These are phyloP conservation scores for Hypoxylon sp. DNA, from an alignment of 2,329 filamentous ascomycete genomes.

Conservation along the genomic window DNA sequence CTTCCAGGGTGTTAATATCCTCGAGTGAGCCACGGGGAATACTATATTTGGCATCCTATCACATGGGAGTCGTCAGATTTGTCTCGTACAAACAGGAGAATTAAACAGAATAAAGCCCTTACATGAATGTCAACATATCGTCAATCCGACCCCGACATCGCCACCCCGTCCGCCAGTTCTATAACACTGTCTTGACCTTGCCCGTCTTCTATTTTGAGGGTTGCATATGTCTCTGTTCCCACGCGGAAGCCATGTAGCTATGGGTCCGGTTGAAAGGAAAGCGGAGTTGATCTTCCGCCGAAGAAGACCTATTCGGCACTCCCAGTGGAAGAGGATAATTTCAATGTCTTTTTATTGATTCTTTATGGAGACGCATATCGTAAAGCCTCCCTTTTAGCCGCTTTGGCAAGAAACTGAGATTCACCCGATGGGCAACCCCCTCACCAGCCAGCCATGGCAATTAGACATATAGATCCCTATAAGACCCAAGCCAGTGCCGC, in stretches of 20 bases:
- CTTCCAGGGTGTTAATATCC: constrained; percentile 7
- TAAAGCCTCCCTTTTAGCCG: constrained; percentile 25
- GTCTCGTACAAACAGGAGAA: not conserved
- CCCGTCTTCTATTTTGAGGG: not conserved
- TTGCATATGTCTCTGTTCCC: constrained; percentile 21
- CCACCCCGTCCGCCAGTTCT: constrained; percentile 7
- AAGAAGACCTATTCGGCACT: constrained; percentile 4
- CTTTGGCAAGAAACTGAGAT: constrained; percentile 2
- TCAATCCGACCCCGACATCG: constrained; percentile 2
- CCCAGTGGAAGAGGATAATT: constrained; percentile 2
- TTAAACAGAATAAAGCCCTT: constrained; percentile 1
- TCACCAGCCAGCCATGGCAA: not conserved
- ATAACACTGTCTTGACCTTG: not conserved
- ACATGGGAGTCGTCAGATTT: constrained; percentile 12
- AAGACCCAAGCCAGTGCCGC: constrained; percentile 4
- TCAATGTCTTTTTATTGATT: constrained; percentile 12
- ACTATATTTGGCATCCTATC: constrained; percentile 18
- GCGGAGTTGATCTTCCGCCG: constrained; percentile 25
- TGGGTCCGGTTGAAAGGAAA: constrained; percentile 29
- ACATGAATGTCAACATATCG: constrained; percentile 9
- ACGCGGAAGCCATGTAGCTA: constrained; percentile 31
- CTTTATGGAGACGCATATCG: not conserved
- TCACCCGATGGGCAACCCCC: not conserved
- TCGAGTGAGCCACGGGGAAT: constrained; percentile 26
- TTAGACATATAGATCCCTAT: constrained; percentile 8